phyloP scores from a whole-genome alignment of 148 eudicot genomes.

The Pharnaceum exiguum region DNA sequence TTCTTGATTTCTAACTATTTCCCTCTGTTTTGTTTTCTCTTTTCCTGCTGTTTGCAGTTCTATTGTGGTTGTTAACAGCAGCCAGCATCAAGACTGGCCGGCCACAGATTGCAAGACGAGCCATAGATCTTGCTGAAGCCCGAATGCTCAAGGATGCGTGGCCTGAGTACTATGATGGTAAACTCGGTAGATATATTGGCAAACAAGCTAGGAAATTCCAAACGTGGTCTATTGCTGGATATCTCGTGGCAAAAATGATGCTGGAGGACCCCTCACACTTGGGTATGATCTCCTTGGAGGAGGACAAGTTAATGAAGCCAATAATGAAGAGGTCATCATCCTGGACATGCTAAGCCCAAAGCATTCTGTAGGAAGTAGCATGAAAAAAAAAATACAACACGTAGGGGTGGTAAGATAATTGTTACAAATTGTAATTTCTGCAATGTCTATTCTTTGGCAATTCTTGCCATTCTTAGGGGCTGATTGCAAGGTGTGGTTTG shows the following conservation, averaged over 20 bases:
- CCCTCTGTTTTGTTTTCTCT: slow-evolving; percentile 1
- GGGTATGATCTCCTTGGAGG: slow-evolving; percentile 92
- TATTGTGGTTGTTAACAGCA: slow-evolving; percentile 88
- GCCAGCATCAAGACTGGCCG: slow-evolving; percentile 97
- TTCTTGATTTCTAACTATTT: neutral
- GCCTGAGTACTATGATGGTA: slow-evolving; percentile 97
- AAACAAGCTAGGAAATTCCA: slow-evolving; percentile 89
- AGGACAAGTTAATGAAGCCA: slow-evolving; percentile 73
- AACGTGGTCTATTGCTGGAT: slow-evolving; percentile 96
- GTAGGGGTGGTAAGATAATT: slow-evolving; percentile 12
- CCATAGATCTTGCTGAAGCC: slow-evolving; percentile 80
- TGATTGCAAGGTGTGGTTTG: slow-evolving; percentile 24
- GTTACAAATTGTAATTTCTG: slow-evolving; percentile 17
- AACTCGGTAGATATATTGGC: slow-evolving; percentile 71
- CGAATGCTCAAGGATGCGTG: slow-evolving; percentile 82
- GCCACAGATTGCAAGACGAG: slow-evolving; percentile 80
- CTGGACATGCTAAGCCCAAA: slow-evolving; percentile 64
- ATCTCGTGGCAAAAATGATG: slow-evolving; percentile 95
- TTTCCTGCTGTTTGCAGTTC: slow-evolving; percentile 51
- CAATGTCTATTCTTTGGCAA: slow-evolving; percentile 24
- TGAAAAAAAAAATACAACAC: slow-evolving; percentile 3
- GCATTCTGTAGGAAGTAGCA: slow-evolving; percentile 13
- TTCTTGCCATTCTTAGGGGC: slow-evolving; percentile 26
- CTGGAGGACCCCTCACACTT: slow-evolving; percentile 93
- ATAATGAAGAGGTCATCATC: slow-evolving; percentile 80